Evolutionary conservation across 306 rosid genomes (phyloP).

Genomic region (Clitoria ternatea): DNA sequence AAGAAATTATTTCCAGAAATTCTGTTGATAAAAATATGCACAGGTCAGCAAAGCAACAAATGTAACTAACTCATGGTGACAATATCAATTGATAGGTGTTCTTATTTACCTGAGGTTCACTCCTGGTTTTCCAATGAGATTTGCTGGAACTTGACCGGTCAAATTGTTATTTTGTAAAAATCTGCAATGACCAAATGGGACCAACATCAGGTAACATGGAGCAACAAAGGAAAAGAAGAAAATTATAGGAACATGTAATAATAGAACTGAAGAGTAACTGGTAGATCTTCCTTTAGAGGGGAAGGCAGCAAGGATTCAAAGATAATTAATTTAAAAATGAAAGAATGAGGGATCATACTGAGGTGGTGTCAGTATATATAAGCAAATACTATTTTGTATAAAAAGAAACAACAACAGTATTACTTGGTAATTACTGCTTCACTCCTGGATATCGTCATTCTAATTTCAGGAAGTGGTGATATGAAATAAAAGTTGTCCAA

Average conservation of each 20-base stretch:
- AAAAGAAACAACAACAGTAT: background rate
- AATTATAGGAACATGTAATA: background rate
- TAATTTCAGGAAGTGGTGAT: background rate
- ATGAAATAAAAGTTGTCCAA: background rate
- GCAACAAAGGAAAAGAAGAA: constrained; percentile 13
- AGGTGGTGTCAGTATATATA: background rate
- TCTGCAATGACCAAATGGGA: constrained; percentile 45
- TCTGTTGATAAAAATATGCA: constrained; percentile 43
- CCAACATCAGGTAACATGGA: constrained; percentile 28
- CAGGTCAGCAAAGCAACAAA: constrained; percentile 24
- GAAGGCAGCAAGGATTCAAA: background rate
- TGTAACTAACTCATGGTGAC: background rate
- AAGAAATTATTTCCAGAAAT: constrained; percentile 58
- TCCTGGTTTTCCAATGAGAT: constrained; percentile 57
- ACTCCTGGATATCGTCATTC: background rate
- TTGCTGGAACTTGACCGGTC: constrained; percentile 75
- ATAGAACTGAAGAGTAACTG: background rate
- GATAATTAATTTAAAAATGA: background rate
- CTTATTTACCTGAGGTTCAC: constrained; percentile 51
- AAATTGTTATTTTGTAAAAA: constrained; percentile 82
- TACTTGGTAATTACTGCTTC: background rate
- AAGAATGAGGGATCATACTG: background rate
- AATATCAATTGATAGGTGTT: background rate
- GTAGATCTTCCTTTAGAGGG: background rate
- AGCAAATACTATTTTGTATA: background rate